Base-by-base conservation (phyloP, 2,329 filamentous ascomycete species). In the Colletotrichum gloeosporioides region DNA sequence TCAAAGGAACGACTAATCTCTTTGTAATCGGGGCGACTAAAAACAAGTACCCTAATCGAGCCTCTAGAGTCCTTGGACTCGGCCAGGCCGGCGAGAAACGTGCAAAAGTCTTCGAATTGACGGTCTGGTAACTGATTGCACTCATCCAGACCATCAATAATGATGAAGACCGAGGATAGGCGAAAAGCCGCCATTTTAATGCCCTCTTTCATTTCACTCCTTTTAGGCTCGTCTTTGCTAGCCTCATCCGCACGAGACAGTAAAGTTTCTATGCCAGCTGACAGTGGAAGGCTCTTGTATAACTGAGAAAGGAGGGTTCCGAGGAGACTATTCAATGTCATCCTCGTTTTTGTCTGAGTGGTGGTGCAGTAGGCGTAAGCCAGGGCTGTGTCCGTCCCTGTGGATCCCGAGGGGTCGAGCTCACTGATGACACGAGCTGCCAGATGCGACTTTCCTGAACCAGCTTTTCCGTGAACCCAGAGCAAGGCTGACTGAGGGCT, bases 81-180 rank as follows among this genome's bases (percentile, higher is more conserved):
- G 9, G 39, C 36, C 10, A 73, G 15, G 15, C 34, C 8, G 3
- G 71, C 27, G 7, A 69, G 39, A 16, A 73, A 73, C 1, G 15
- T 10, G 27, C 71, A 73, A 3, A 69, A 16, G 3, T 55, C 55
- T n/a, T 62, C 22, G 55, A 73, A 73, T 3, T 73, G 63, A 7
- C 13, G 6, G 10, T 69, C 63, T 2, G 25, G 8, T 0, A 69
- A 34, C 5, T 36, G n/a, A 8, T 18, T 68, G 39, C 71, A 73
- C 6, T 73, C 71, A 13, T 73, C 71, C 3, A 73, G 36, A 8
- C 71, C 71, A 9, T 73, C 71, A 16, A 73, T 29, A n/a, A 73
- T 34, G 12, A 73, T 69, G 29, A 29, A 64, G 3, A 18, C 27
- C 5, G 18, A n/a, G 8, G 8, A 16, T 5, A 68, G 29, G 6